Percentiles rank a stretch among this genome's conserved stretches.
These are phyloP conservation scores for Daldinia vernicosa DNA, from an alignment of 495 filamentous ascomycete genomes.

Conservation along the genomic window DNA sequence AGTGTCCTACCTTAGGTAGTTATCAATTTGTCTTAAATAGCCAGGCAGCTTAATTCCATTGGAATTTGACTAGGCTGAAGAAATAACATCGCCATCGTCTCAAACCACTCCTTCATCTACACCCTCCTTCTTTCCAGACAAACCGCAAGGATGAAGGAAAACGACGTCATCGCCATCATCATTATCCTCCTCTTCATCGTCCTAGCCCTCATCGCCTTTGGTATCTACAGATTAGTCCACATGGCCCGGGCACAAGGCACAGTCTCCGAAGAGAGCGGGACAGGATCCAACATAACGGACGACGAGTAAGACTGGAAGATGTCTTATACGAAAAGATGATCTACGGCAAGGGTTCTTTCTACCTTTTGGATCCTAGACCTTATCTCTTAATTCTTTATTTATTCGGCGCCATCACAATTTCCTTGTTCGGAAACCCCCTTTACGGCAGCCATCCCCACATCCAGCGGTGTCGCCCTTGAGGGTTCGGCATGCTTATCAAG, in stretches of 20 bases:
- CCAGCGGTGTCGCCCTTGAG: neutral
- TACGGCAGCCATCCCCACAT: neutral
- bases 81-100: no score
- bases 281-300: slow-evolving; percentile 15
- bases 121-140: slow-evolving; percentile 1
- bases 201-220: slow-evolving; percentile 72
- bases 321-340: neutral
- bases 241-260: slow-evolving; percentile 55
- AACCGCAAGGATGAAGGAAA: slow-evolving; percentile 63
- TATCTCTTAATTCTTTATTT: neutral
- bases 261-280: slow-evolving; percentile 31
- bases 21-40: no score
- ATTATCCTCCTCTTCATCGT: slow-evolving; percentile 81
- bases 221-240: slow-evolving; percentile 69
- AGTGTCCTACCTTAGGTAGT: no score
- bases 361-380: neutral
- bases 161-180: slow-evolving; percentile 83
- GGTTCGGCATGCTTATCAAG: neutral
- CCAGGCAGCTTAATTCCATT: no score
- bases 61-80: no score
- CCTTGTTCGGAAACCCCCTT: neutral
- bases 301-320: slow-evolving; percentile 13
- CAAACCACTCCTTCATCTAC: neutral
- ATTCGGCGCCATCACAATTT: neutral
- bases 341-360: neutral